Percentiles rank a stretch among this genome's conserved stretches.
Conservation (phyloP, 2,329 filamentous ascomycete species). For the Pezicula rhizophila region DNA sequence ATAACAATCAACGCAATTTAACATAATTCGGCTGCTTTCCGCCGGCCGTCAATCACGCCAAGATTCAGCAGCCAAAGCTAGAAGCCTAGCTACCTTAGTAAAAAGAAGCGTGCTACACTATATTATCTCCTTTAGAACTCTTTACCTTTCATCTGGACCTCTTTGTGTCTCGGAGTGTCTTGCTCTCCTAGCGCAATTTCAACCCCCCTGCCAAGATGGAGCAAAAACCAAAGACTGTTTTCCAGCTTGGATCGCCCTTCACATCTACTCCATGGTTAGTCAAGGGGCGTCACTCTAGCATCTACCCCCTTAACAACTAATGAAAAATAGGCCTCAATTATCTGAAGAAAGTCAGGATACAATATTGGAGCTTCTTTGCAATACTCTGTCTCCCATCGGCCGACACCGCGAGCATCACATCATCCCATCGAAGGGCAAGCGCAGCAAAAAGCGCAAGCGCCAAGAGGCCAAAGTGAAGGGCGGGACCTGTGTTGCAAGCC, state of each 20-base stretch:
- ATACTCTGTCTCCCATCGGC: conserved; percentile 58
- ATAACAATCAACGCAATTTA: no score
- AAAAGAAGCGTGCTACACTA: no score
- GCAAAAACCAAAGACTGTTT: conserved; percentile 50
- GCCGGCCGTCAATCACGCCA: no score
- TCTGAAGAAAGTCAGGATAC: conserved; percentile 52
- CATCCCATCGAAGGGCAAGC: conserved; percentile 55
- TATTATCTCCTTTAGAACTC: no score
- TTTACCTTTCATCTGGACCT: no score
- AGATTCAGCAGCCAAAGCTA: no score
- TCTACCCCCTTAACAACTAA: background rate
- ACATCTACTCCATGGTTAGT: conserved; percentile 53
- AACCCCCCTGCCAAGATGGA: conserved; percentile 32
- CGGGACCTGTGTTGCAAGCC: conserved; percentile 10
- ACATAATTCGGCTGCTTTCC: no score
- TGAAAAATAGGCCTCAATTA: conserved; percentile 50
- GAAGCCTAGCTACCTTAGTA: no score
- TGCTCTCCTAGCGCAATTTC: no score
- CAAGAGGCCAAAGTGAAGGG: conserved; percentile 25
- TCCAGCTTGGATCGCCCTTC: conserved; percentile 62
- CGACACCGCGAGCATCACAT: conserved; percentile 50
- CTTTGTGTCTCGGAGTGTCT: no score
- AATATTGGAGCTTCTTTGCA: conserved; percentile 64
- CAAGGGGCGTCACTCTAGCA: background rate
- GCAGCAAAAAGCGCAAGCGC: conserved; percentile 47